Conservation (phyloP, 768 basidiomycete species). For the Trametes elegans region DNA sequence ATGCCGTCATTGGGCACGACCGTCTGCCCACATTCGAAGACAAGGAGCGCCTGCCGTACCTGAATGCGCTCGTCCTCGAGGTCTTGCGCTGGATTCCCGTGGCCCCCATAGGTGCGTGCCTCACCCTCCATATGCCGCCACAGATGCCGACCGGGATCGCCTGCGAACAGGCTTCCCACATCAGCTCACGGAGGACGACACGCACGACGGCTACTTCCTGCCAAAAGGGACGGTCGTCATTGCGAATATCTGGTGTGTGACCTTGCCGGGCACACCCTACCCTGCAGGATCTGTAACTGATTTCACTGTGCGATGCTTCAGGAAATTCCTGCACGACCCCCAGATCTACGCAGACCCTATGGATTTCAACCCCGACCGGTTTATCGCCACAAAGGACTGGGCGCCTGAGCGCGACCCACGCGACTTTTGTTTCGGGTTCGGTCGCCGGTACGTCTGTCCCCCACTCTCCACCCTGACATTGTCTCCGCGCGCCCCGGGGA, state of each 20-base stretch:
- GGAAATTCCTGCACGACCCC: slow-evolving; percentile 29
- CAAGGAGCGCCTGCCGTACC: slow-evolving; percentile 20
- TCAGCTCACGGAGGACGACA: slow-evolving; percentile 26
- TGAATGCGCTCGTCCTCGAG: slow-evolving; percentile 31
- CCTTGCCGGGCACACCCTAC: too few relatives aligned
- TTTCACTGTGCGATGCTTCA: neutral
- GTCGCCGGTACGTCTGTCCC: slow-evolving; percentile 25
- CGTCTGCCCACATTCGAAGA: slow-evolving; percentile 45
- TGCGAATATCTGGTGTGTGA: slow-evolving; percentile 27
- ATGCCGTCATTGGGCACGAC: slow-evolving; percentile 30
- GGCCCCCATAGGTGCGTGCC: slow-evolving; percentile 31
- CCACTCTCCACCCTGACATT: neutral
- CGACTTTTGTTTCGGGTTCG: slow-evolving; percentile 35
- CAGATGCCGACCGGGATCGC: neutral
- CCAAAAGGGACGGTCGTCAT: slow-evolving; percentile 31
- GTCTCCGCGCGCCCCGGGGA: too few relatives aligned
- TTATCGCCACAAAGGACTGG: slow-evolving; percentile 10
- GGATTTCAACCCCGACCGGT: slow-evolving; percentile 30
- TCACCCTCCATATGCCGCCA: neutral
- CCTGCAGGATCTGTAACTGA: neutral
- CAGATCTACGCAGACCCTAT: slow-evolving; percentile 23
- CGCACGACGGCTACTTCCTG: slow-evolving; percentile 28
- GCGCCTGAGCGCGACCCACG: slow-evolving; percentile 29
- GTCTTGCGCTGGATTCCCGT: slow-evolving; percentile 37
- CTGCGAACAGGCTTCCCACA: slow-evolving; percentile 22